Base-by-base conservation (phyloP, 176 grass and related monocot species). In the Guadua angustifolia region DNA sequence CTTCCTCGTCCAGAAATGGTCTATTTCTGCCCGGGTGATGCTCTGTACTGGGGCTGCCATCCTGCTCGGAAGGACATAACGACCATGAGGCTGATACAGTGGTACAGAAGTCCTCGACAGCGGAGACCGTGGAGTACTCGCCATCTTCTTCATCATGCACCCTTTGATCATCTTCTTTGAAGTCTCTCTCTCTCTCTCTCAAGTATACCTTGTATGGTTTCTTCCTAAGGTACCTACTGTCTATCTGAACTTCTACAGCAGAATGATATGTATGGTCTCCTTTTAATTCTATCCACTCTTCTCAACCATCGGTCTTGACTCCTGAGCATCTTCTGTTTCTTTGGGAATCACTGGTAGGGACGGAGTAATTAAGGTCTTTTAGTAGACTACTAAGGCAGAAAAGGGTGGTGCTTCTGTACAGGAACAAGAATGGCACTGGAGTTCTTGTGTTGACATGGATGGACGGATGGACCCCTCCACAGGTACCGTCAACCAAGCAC, bases 1-100 rank as follows among this genome's bases (percentile, higher is more conserved):
- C 78, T 83, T 94, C 61, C 43, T 90, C 53, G 36, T 88, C 88
- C 92, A 94, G 69, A 88, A 94, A 35, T 16, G 58, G 22, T 88
- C 53, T 36, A 94, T 94, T 62, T 94, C 88, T 1, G 61, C 82
- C 56, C 69, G 63, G 4, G 88, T 94, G 59, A 94, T 80, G 16
- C 92, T 88, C 60, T 4, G 71, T 8, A 83, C 88, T 33, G 47
- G 58, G 8, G 64, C 66, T 42, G 69, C 25, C 63, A 51, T 82
- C 39, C 24, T 84, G 13, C 15, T 26, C 15, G 22, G 66, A 58
- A 10, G 79, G 39, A 70, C 47, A 57, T 16, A 81, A 15, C 47
- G 47, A 69, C 50, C 19, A 40, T 17, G 21, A 42, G 49, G 33
- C 49, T 10, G 65, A 69, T 24, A 42, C 13, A 55, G 49, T 24